phyloP scores from a whole-genome alignment of 208 protist genomes.

The Leishmania major region DNA sequence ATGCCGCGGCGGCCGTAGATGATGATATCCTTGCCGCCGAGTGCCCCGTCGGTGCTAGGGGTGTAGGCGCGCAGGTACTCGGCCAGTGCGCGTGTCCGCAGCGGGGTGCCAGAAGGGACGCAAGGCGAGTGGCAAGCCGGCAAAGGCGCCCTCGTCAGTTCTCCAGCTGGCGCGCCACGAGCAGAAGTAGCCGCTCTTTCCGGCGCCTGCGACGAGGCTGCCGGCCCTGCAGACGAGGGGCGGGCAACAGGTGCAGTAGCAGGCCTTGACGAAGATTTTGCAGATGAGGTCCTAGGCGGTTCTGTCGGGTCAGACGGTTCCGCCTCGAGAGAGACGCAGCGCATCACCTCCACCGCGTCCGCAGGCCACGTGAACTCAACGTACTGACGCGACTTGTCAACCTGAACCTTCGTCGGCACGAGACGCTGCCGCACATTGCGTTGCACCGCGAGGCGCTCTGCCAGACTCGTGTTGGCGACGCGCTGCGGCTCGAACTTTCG shows the following conservation, averaged over 20 bases:
- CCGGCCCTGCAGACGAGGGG: background rate
- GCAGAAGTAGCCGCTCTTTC: background rate
- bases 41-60: slow-evolving; percentile 80
- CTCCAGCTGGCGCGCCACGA: background rate
- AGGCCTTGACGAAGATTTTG: background rate
- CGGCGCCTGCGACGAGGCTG: background rate
- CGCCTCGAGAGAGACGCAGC: slow-evolving; percentile 7
- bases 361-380: slow-evolving; percentile 74
- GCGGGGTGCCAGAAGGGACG: background rate
- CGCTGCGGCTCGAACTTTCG: slow-evolving; percentile 42
- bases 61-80: slow-evolving; percentile 88
- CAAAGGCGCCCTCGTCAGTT: background rate
- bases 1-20: slow-evolving; percentile 85
- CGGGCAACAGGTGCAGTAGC: background rate
- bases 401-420: slow-evolving; percentile 54
- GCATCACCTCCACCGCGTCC: slow-evolving; percentile 28
- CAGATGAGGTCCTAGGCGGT: background rate
- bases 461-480: slow-evolving; percentile 42
- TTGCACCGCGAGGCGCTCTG: slow-evolving; percentile 68
- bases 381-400: slow-evolving; percentile 63
- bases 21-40: slow-evolving; percentile 39
- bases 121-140: background rate
- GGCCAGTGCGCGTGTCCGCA: slow-evolving; percentile 63
- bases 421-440: slow-evolving; percentile 47
- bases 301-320: background rate